Percentiles rank a stretch among this genome's conserved stretches.
Evolutionary conservation across 495 filamentous ascomycete species (phyloP).

Genomic region (Sporormia fimetaria): DNA sequence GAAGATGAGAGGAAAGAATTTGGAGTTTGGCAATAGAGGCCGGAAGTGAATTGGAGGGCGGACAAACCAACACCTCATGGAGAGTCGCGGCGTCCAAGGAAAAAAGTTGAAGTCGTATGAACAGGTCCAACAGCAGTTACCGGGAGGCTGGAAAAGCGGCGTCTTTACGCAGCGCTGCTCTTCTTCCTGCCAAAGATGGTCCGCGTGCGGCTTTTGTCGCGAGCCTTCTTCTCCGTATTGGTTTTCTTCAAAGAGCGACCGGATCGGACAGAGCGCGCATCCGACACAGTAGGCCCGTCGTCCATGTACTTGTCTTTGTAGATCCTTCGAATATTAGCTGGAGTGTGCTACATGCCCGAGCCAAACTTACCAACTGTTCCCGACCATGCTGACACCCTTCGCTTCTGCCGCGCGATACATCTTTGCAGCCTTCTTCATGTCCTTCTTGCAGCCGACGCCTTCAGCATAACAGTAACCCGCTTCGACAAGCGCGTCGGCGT

Average conservation of each 20-base stretch:
- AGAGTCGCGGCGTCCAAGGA: too few relatives aligned
- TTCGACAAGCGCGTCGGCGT: slow-evolving; percentile 68
- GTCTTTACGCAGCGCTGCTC: slow-evolving; percentile 10
- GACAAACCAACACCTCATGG: too few relatives aligned
- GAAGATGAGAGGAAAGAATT: too few relatives aligned
- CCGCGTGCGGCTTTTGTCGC: slow-evolving; percentile 54
- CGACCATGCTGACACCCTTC: slow-evolving; percentile 93
- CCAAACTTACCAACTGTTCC: slow-evolving; percentile 77
- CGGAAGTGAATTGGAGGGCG: too few relatives aligned
- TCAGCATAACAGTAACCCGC: slow-evolving; percentile 35
- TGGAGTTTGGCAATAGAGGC: too few relatives aligned
- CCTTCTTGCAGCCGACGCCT: slow-evolving; percentile 65
- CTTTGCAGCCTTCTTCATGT: slow-evolving; percentile 84
- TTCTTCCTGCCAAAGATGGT: slow-evolving; percentile 56
- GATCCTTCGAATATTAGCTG: slow-evolving; percentile 48
- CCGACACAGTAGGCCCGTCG: slow-evolving; percentile 33
- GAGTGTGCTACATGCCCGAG: background rate
- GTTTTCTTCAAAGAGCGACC: slow-evolving; percentile 24
- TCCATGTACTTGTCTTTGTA: slow-evolving; percentile 85
- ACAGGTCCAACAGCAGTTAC: too few relatives aligned
- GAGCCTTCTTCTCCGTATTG: slow-evolving; percentile 44
- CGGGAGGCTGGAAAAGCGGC: too few relatives aligned
- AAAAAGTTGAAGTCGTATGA: too few relatives aligned
- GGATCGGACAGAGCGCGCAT: slow-evolving; percentile 31
- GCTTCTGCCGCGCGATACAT: slow-evolving; percentile 84